These are phyloP conservation scores for Colletotrichum godetiae DNA, from an alignment of 2,329 filamentous ascomycete genomes.

Conservation along the genomic window DNA sequence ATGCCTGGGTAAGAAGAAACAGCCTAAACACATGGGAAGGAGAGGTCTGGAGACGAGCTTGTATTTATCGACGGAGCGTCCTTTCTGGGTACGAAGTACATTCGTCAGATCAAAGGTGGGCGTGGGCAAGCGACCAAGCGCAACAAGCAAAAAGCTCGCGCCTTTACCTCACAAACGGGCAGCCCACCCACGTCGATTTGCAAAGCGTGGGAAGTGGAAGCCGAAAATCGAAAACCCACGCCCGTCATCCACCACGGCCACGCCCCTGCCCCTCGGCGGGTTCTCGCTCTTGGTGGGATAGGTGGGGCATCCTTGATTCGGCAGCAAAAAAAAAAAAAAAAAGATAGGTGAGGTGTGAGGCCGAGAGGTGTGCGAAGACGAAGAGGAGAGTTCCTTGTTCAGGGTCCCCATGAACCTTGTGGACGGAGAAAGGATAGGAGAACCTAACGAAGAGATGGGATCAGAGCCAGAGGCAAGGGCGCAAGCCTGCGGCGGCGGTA, in stretches of 20 bases:
- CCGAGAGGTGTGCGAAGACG: slow-evolving; percentile 1
- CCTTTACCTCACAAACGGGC: slow-evolving; percentile 31
- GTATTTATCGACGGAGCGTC: slow-evolving; percentile 32
- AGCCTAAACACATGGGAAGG: slow-evolving; percentile 21
- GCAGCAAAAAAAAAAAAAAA: slow-evolving; percentile 12
- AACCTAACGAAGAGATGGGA: slow-evolving; percentile 8
- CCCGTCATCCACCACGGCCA: background rate
- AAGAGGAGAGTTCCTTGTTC: slow-evolving; percentile 28
- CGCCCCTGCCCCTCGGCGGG: slow-evolving; percentile 12
- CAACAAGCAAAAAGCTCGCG: slow-evolving; percentile 26
- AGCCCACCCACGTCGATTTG: slow-evolving; percentile 18
- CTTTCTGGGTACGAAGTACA: slow-evolving; percentile 30
- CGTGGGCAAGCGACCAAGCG: slow-evolving; percentile 21
- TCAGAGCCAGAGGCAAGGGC: background rate
- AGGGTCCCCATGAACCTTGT: slow-evolving; percentile 29
- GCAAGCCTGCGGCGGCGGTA: background rate
- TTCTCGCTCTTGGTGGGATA: slow-evolving; percentile 5
- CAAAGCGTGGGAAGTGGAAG: background rate
- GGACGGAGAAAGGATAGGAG: slow-evolving; percentile 29
- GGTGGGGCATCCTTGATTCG: slow-evolving; percentile 22
- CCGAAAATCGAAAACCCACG: background rate
- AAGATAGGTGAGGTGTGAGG: background rate
- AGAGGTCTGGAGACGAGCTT: slow-evolving; percentile 32
- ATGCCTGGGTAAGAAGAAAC: slow-evolving; percentile 37
- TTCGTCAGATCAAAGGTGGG: slow-evolving; percentile 25